These are phyloP conservation scores for Sinapis alba DNA, from an alignment of 441 rosid genomes.

Conservation along the genomic window DNA sequence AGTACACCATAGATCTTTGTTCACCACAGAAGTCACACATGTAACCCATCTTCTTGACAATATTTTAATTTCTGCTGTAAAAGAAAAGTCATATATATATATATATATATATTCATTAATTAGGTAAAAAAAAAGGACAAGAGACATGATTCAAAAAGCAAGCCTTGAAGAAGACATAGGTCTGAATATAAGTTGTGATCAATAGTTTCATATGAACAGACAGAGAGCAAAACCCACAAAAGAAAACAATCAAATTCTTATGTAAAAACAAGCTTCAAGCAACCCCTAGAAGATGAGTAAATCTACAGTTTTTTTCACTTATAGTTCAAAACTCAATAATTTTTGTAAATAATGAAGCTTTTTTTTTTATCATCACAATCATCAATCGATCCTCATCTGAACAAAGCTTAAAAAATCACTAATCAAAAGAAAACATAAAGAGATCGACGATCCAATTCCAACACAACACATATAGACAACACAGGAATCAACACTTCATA, in stretches of 20 bases:
- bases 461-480: background rate
- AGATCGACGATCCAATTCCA: conserved; percentile 25
- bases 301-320: conserved; percentile 21
- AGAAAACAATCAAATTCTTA: background rate
- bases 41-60: conserved; percentile 67
- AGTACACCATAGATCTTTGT: conserved; percentile 87
- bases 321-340: background rate
- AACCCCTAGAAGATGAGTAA: conserved; percentile 20
- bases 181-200: background rate
- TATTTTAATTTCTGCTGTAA: conserved; percentile 8
- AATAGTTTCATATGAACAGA: conserved; percentile 2
- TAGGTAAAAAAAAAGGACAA: background rate
- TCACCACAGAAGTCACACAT: conserved; percentile 94
- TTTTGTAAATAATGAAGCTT: background rate
- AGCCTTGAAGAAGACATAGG: conserved; percentile 18
- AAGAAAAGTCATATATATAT: too few species aligned
- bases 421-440: conserved; percentile 15
- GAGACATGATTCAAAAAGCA: background rate
- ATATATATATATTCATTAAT: background rate
- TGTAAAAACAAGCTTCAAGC: conserved; percentile 5
- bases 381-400: background rate
- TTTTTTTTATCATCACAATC: background rate
- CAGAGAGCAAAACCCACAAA: conserved; percentile 9
- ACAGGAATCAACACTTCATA: background rate
- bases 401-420: background rate